Percentiles rank a stretch among this genome's conserved stretches.
Evolutionary conservation across 371 early-diverging fungal genomes (phyloP).

Genomic region (Haplosporangium sp.): DNA sequence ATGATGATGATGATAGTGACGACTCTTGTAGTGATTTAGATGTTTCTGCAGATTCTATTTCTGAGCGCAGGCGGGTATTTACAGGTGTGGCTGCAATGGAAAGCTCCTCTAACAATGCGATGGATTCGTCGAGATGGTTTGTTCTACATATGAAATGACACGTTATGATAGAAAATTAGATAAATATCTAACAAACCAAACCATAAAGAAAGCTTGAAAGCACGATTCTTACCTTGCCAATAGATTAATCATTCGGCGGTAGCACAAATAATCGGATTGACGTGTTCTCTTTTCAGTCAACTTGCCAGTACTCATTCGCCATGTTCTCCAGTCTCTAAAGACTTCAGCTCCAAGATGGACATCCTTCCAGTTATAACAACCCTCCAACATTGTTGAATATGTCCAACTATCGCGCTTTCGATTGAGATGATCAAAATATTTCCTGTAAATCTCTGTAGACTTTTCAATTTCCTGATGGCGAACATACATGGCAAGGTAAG

Average conservation of each 20-base stretch:
- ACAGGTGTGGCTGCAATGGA: conserved; percentile 46
- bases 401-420: conserved; percentile 69
- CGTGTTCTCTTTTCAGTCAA: conserved; percentile 60
- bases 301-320: conserved; percentile 59
- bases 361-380: conserved; percentile 63
- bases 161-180: neutral
- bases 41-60: conserved; percentile 21
- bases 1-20: conserved; percentile 2
- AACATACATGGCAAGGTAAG: conserved; percentile 70
- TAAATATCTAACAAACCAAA: neutral
- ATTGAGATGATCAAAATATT: conserved; percentile 58
- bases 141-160: conserved; percentile 13
- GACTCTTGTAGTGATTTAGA: neutral
- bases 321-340: conserved; percentile 53
- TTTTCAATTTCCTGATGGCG: conserved; percentile 63
- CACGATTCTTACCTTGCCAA: conserved; percentile 31
- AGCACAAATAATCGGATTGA: conserved; percentile 40
- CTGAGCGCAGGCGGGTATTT: conserved; percentile 49
- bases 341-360: conserved; percentile 62
- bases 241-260: conserved; percentile 44
- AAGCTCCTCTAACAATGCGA: conserved; percentile 47
- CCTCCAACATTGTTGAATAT: conserved; percentile 62
- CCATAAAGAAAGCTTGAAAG: neutral
- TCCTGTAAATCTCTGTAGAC: conserved; percentile 61
- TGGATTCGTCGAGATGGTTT: conserved; percentile 45